Conservation (phyloP, 1,284 basidiomycete genomes). For the Butyriboletus pseudospeciosus region DNA sequence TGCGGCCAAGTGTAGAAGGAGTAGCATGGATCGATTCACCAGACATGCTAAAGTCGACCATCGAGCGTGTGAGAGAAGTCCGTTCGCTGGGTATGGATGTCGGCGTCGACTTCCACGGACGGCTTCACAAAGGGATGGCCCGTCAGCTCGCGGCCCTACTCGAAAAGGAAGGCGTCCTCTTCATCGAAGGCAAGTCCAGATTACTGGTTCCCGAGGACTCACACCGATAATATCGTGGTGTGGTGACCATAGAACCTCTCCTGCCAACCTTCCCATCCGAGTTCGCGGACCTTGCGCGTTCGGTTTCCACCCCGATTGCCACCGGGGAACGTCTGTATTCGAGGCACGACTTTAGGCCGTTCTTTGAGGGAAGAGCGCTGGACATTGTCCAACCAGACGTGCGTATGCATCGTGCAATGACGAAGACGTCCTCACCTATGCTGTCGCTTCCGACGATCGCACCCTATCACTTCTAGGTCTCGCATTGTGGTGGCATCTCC, state of each 20-base stretch:
- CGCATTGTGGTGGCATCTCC: slow-evolving; percentile 70
- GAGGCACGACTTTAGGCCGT: slow-evolving; percentile 66
- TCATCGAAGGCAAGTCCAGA: slow-evolving; percentile 56
- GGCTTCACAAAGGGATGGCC: slow-evolving; percentile 73
- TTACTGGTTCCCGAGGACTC: not conserved
- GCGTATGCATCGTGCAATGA: slow-evolving; percentile 9
- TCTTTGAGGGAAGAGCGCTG: slow-evolving; percentile 63
- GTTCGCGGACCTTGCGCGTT: slow-evolving; percentile 59
- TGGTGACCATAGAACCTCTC: slow-evolving; percentile 48
- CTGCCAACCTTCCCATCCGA: slow-evolving; percentile 66
- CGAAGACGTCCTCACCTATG: not conserved
- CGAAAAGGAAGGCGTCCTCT: slow-evolving; percentile 63
- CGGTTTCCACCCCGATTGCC: slow-evolving; percentile 64
- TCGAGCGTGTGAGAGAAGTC: slow-evolving; percentile 61
- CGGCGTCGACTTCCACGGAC: slow-evolving; percentile 58
- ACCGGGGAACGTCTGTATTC: slow-evolving; percentile 71
- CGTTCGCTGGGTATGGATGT: slow-evolving; percentile 65
- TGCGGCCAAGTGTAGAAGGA: slow-evolving; percentile 31
- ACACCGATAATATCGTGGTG: not conserved
- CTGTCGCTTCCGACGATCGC: not conserved
- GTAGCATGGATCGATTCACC: slow-evolving; percentile 51
- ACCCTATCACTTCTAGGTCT: slow-evolving; percentile 36
- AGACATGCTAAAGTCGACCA: slow-evolving; percentile 50
- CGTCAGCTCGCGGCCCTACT: slow-evolving; percentile 68
- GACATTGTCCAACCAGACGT: slow-evolving; percentile 78